These are phyloP conservation scores for Saccharomyces hybrid DNA, from an alignment of 1,139 yeast genomes.

Conservation along the genomic window DNA sequence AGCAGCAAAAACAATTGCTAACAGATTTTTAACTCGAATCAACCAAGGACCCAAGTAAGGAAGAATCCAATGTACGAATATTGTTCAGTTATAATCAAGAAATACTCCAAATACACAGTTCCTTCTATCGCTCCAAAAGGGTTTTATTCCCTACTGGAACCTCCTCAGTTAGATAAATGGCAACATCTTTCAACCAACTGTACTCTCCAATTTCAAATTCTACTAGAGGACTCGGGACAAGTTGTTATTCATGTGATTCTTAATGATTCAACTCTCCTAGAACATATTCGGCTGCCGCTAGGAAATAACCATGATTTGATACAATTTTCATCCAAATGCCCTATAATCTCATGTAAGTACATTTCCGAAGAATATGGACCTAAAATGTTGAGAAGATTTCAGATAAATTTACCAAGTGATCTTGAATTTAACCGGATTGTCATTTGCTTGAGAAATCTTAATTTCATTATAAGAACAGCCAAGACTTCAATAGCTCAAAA, in stretches of 20 bases:
- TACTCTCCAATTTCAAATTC: background rate
- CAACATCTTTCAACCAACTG: slow-evolving; percentile 11
- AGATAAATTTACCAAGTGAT: background rate
- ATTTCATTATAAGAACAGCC: background rate
- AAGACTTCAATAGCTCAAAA: background rate
- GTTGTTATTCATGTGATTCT: background rate
- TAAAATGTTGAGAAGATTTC: slow-evolving; percentile 1
- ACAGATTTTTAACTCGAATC: background rate
- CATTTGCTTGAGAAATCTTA: background rate
- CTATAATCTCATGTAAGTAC: slow-evolving; percentile 5
- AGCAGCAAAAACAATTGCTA: background rate
- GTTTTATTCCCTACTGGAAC: slow-evolving; percentile 11
- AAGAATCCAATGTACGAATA: slow-evolving; percentile 3
- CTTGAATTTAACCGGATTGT: background rate
- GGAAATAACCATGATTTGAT: background rate
- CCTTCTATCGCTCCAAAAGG: slow-evolving; percentile 20
- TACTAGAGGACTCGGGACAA: background rate
- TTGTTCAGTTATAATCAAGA: slow-evolving; percentile 6
- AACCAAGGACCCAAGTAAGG: background rate
- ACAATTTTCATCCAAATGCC: slow-evolving; percentile 2
- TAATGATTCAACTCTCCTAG: background rate
- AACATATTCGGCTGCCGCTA: slow-evolving; percentile 3
- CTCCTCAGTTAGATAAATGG: slow-evolving; percentile 18
- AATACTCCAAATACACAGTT: slow-evolving; percentile 15
- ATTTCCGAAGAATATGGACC: background rate